Base-by-base conservation (phyloP, 768 basidiomycete genomes). In the Lactarius pseudohatsudake region DNA sequence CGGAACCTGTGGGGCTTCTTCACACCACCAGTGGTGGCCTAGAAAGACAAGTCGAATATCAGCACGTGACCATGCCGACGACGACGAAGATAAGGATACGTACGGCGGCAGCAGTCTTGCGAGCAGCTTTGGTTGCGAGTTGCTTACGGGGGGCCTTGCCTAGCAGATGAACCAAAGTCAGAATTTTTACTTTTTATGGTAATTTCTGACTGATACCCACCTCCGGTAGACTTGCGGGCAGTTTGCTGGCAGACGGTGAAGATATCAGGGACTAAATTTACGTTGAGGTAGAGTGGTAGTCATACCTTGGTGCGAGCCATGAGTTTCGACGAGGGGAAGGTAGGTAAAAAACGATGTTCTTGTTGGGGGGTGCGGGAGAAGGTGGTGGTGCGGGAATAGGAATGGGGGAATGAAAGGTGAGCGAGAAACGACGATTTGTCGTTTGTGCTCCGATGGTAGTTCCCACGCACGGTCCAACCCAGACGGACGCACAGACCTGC, bases 1-100 rank as follows among this genome's bases (percentile, higher is more conserved):
- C 91, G 86, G 89, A 96, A 98, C 77, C 96, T 85, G 79, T 98
- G 96, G 67, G 96, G 96, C 85, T 98, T 99, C 96, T 98, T 98
- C 74, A 97, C 95, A 87, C 95, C 95, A 81, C 95, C 95, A 69
- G 95, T 90, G 65, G 91, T 86, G 64, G 91, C 84, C 85, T 87
- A 62, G 47, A 2, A 18, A 10, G 22, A 38, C 22, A 43, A 59
- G 50, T 41, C 38, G 67, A 55, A 30, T 18, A 41, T 70, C 59
- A 64, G 45, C 70, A 72, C 63, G 61, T 64, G 70, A 67, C 22
- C 63, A 57, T 69, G 72, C 53, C 70, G 70, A 65, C 72, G 72
- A 68, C 72, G 70, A 72, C 69, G 74, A 65, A 70, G 69, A 72
- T 41, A n/a, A n/a, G 70, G 69, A 76, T 73, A 80, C 86, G 64